Percentiles rank a stretch among this genome's conserved stretches.
Evolutionary conservation across 306 rosid species (phyloP).

Genomic region (Cucumis hystrix): DNA sequence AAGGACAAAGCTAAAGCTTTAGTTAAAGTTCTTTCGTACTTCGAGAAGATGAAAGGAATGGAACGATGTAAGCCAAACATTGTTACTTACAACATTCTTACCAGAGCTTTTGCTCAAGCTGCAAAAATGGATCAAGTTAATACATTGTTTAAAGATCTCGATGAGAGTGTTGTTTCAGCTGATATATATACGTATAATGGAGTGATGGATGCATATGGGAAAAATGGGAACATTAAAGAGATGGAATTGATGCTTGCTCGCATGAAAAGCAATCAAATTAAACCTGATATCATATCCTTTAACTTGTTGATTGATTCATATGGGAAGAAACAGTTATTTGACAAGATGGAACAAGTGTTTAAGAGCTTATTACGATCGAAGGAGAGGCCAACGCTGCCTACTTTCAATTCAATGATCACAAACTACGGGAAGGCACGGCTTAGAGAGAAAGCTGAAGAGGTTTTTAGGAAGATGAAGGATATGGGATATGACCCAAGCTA

Average conservation of each 20-base stretch:
- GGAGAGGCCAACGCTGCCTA: slow-evolving; percentile 71
- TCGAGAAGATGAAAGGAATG: slow-evolving; percentile 82
- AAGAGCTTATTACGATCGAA: slow-evolving; percentile 67
- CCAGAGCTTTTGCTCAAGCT: slow-evolving; percentile 84
- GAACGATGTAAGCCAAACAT: slow-evolving; percentile 79
- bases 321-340: slow-evolving; percentile 81
- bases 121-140: slow-evolving; percentile 46
- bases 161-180: slow-evolving; percentile 56
- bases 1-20: slow-evolving; percentile 68
- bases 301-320: slow-evolving; percentile 78
- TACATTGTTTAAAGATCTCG: slow-evolving; percentile 70
- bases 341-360: slow-evolving; percentile 92
- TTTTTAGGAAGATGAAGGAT: slow-evolving; percentile 42
- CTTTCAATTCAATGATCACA: slow-evolving; percentile 84
- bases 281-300: slow-evolving; percentile 76
- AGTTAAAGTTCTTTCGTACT: slow-evolving; percentile 61
- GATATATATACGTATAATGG: slow-evolving; percentile 80
- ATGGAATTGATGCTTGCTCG: slow-evolving; percentile 70
- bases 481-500: slow-evolving; percentile 67
- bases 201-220: slow-evolving; percentile 92
- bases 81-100: slow-evolving; percentile 75
- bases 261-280: slow-evolving; percentile 63
- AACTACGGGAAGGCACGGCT: slow-evolving; percentile 88
- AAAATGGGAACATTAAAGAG: slow-evolving; percentile 75
- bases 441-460: slow-evolving; percentile 52